phyloP scores from a whole-genome alignment of 768 basidiomycete species.

The Lentinula lateritia region DNA sequence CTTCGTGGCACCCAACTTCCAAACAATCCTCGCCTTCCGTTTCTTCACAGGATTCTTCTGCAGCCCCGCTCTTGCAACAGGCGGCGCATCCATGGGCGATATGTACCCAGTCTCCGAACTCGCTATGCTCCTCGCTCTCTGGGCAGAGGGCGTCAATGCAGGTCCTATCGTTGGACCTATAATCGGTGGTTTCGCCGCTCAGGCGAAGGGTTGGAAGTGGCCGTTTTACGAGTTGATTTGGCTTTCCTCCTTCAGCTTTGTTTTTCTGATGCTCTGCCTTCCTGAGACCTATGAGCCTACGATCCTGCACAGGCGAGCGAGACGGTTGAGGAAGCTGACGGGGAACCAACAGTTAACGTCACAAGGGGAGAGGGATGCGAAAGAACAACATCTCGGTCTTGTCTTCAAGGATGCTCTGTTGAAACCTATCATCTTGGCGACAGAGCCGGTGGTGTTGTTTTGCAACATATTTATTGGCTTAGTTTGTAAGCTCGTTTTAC shows the following conservation, averaged over 20 bases:
- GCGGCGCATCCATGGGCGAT: constrained; percentile 20
- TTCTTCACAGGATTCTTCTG: constrained; percentile 29
- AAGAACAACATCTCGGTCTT: background rate
- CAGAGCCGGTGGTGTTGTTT: constrained; percentile 23
- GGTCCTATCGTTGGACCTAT: constrained; percentile 26
- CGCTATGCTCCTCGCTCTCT: constrained; percentile 20
- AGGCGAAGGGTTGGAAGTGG: constrained; percentile 26
- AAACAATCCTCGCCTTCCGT: constrained; percentile 24
- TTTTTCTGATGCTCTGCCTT: constrained; percentile 21
- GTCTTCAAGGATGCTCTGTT: constrained; percentile 20
- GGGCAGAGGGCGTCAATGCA: constrained; percentile 15
- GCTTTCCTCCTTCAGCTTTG: constrained; percentile 20
- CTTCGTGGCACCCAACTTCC: constrained; percentile 23
- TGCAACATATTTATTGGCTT: constrained; percentile 26
- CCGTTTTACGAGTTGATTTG: constrained; percentile 28
- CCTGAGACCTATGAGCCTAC: constrained; percentile 24
- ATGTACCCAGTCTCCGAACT: constrained; percentile 17
- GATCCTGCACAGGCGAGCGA: constrained; percentile 24
- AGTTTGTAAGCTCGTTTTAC: constrained; percentile 13
- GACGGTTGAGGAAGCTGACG: constrained; percentile 22
- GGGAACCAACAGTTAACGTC: constrained; percentile 21
- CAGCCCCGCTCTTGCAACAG: constrained; percentile 26
- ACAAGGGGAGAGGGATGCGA: constrained; percentile 6
- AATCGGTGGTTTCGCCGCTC: constrained; percentile 26
- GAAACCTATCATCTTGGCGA: constrained; percentile 23